Percentiles rank a stretch among this genome's conserved stretches.
phyloP scores from a whole-genome alignment of 495 filamentous ascomycete species.

The Neurospora pannonica region DNA sequence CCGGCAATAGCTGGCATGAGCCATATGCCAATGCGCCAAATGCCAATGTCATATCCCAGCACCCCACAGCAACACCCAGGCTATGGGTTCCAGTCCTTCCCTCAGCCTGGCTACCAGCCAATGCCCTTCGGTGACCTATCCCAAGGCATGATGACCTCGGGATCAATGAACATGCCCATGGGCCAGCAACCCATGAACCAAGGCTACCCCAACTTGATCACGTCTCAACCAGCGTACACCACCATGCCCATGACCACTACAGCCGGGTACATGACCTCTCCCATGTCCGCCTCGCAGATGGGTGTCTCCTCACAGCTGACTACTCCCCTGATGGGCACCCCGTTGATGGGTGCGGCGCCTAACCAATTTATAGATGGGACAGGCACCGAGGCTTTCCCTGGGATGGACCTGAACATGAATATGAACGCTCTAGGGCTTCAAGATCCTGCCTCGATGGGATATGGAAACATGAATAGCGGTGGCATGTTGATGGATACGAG shows the following conservation, averaged over 20 bases:
- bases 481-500: background rate
- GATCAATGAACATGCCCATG: conserved; percentile 6
- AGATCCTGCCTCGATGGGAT: conserved; percentile 7
- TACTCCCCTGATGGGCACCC: conserved; percentile 12
- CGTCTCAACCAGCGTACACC: conserved; percentile 2
- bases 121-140: conserved; percentile 3
- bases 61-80: background rate
- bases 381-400: conserved; percentile 25
- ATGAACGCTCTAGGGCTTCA: conserved; percentile 30
- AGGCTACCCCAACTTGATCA: background rate
- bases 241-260: conserved; percentile 1
- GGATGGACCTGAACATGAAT: conserved; percentile 22
- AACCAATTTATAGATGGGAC: conserved; percentile 14
- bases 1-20: conserved; percentile 1
- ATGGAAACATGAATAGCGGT: background rate
- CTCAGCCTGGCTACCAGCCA: background rate
- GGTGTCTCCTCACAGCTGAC: background rate
- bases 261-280: background rate
- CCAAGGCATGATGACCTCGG: conserved; percentile 9
- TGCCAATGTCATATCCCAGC: conserved; percentile 10
- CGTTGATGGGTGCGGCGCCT: conserved; percentile 3
- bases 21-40: conserved; percentile 3
- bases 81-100: conserved; percentile 1
- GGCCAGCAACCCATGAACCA: background rate
- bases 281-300: conserved; percentile 3